Evolutionary conservation across 2,329 filamentous ascomycete species (phyloP), one percentile per base, ranked within the genome.

Genomic region (Cadophora sp.): DNA sequence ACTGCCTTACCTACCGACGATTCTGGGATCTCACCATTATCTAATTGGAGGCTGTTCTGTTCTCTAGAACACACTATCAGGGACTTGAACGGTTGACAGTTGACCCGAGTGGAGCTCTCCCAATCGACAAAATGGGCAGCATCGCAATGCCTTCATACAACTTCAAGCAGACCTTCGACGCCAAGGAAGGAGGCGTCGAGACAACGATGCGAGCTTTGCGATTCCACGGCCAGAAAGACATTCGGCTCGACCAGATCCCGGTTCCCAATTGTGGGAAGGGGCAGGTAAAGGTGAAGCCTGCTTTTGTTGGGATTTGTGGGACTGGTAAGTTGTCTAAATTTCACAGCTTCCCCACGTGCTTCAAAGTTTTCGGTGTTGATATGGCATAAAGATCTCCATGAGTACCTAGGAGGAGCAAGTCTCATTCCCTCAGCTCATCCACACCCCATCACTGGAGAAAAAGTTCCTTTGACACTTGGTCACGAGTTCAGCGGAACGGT

Each of bases 401-500:
- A 84, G 70, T 84, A 82, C 69, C 76, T 83, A 19, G 81, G 81
- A 64, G 83, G 83, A 4, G 79, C 82, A n/a, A 83, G 79, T 65
- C 76, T 84, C 27, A 84, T 83, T 70, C 85, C 84, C 0, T 81
- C 81, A 1, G 82, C 79, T n/a, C 61, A 63, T 53, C 83, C 84
- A 4, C 85, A 87, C 76, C 83, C 84, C 0, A 84, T 86, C 68
- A 87, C 58, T 4, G 70, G 85, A 85, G 75, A 82, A 78, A 5
- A 79, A 83, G 2, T 84, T 83, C n/a, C 14, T 82, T 83, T 86
- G 73, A 84, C 87, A 67, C 87, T 88, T 90, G 92, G 93, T 69
- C 94, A 97, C 77, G 94, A 97, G 77, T 96, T 97, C 76, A 92
- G 91, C 1, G 94, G 94, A 8, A 85, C 83, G 29, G 87, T 97